Evolutionary conservation across 192 early-diverging fungal species (phyloP).

Genomic region (Helicostylum pulchrum): DNA sequence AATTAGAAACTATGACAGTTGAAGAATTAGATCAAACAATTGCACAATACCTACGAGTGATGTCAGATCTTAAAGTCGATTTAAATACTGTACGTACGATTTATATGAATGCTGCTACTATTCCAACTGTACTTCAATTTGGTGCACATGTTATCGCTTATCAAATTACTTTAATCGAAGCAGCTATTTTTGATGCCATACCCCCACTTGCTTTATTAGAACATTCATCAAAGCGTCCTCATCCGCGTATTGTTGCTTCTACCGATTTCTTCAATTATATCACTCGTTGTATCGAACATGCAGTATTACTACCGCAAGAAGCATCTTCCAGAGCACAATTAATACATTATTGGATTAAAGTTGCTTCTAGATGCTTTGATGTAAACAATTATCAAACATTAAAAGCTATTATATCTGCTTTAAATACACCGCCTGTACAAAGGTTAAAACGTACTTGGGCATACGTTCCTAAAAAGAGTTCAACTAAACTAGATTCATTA

Average conservation of each 20-base stretch:
- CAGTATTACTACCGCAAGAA: conserved; percentile 59
- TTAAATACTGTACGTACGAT: conserved; percentile 50
- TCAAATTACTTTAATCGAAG: conserved; percentile 67
- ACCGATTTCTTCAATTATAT: conserved; percentile 83
- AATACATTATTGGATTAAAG: conserved; percentile 73
- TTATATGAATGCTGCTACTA: conserved; percentile 49
- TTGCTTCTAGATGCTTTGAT: conserved; percentile 56
- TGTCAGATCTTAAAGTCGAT: conserved; percentile 49
- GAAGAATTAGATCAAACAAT: conserved; percentile 44
- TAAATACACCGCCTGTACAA: conserved; percentile 68
- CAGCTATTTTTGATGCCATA: conserved; percentile 64
- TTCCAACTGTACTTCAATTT: conserved; percentile 57
- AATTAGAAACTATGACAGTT: conserved; percentile 27
- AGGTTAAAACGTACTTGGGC: conserved; percentile 73
- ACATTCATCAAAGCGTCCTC: conserved; percentile 62
- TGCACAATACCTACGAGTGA: conserved; percentile 38
- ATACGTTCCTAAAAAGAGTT: conserved; percentile 63
- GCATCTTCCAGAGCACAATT: conserved; percentile 57
- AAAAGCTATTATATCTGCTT: conserved; percentile 65
- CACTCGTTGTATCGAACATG: conserved; percentile 67
- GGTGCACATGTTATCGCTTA: conserved; percentile 63
- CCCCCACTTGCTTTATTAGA: conserved; percentile 53
- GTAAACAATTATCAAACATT: conserved; percentile 71
- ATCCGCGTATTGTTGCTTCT: conserved; percentile 59
- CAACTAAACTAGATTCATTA: conserved; percentile 52